phyloP scores from a whole-genome alignment of 768 basidiomycete species.

The Suillus sp. region DNA sequence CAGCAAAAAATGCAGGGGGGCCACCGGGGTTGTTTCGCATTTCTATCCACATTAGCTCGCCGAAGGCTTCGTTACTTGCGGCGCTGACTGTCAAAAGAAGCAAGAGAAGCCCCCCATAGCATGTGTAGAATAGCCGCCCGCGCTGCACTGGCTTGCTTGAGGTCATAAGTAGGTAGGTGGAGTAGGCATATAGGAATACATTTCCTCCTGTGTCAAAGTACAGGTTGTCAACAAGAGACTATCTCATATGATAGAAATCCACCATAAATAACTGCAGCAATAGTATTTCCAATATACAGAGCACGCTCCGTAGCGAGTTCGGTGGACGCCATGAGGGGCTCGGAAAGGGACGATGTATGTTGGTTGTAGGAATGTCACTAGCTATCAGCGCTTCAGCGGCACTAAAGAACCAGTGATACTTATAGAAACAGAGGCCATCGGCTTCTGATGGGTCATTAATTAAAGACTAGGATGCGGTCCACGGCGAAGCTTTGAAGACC shows the following conservation, averaged over 20 bases:
- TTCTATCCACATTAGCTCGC: conserved; percentile 34
- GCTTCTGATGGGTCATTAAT: too few species aligned
- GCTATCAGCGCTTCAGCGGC: too few species aligned
- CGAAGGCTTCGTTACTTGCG: conserved; percentile 24
- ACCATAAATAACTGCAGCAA: neutral
- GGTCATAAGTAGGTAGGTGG: neutral
- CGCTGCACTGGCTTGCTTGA: neutral
- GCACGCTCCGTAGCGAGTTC: neutral
- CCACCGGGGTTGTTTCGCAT: conserved; percentile 32
- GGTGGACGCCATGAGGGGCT: neutral
- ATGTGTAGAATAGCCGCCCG: neutral
- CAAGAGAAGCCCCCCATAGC: conserved; percentile 14
- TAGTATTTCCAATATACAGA: neutral
- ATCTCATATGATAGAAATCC: neutral
- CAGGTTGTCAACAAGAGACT: neutral
- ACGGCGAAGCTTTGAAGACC: too few species aligned
- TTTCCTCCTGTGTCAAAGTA: neutral
- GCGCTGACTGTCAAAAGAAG: conserved; percentile 28
- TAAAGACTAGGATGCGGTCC: too few species aligned
- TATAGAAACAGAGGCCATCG: neutral
- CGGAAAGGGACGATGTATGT: neutral
- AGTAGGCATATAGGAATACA: neutral
- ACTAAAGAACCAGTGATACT: neutral
- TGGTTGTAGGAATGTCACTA: neutral
- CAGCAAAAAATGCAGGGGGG: conserved; percentile 28